Evolutionary conservation across 345 rosid species (phyloP).

Genomic region (Cardamine occulta): DNA sequence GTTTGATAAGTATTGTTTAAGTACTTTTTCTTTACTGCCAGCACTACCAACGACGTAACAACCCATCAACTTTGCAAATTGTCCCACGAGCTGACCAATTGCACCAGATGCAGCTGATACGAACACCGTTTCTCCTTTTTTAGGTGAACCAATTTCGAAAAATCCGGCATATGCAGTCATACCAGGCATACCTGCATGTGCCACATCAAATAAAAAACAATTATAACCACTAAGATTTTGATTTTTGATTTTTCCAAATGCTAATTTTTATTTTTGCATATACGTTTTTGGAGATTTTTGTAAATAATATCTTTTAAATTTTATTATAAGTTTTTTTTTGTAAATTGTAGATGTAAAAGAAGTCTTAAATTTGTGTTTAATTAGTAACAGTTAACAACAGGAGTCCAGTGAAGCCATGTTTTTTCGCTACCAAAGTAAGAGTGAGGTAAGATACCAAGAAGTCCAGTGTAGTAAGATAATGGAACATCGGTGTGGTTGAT

Average conservation of each 20-base stretch:
- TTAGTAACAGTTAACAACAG: not conserved
- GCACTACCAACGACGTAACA: constrained; percentile 69
- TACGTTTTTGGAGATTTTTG: too few species aligned
- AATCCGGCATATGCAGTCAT: constrained; percentile 67
- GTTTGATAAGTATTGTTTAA: not conserved
- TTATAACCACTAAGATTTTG: not conserved
- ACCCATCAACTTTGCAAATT: constrained; percentile 59
- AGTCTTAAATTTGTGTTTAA: not conserved
- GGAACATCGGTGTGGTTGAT: constrained; percentile 63
- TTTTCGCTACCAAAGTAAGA: constrained; percentile 1
- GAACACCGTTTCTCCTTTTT: constrained; percentile 58
- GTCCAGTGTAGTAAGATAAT: constrained; percentile 61
- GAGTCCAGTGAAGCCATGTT: too few species aligned
- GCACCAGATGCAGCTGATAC: constrained; percentile 71
- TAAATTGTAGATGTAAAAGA: not conserved
- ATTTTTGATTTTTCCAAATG: not conserved
- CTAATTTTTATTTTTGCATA: not conserved
- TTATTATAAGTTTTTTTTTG: not conserved
- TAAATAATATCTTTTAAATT: too few species aligned
- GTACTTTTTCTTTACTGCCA: constrained; percentile 56
- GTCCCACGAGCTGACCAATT: constrained; percentile 71
- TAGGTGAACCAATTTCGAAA: constrained; percentile 55
- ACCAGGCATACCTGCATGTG: constrained; percentile 65
- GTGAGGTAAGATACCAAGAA: constrained; percentile 49
- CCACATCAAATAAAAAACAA: not conserved